Percentiles rank a stretch among this genome's conserved stretches.
Conservation (phyloP, 2,329 filamentous ascomycete species). For the Ampelomyces quisqualis region DNA sequence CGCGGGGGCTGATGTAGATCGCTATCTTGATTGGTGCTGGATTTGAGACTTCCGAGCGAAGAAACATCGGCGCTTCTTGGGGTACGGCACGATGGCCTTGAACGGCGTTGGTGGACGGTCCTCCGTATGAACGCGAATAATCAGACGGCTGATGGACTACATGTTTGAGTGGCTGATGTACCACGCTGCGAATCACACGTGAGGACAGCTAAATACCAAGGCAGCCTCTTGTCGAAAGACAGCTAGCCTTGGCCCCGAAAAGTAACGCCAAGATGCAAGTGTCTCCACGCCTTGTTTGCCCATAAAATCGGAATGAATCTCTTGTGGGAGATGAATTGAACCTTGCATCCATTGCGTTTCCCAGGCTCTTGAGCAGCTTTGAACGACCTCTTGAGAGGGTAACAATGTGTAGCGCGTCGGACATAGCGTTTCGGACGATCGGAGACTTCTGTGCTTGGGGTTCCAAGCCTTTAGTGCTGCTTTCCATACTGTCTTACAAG, state of each 20-base stretch:
- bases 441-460: constrained; percentile 32
- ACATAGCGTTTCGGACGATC: constrained; percentile 13
- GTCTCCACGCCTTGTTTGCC: constrained; percentile 7
- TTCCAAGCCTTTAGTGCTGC: constrained; percentile 43
- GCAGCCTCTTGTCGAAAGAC: constrained; percentile 15
- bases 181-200: constrained; percentile 10
- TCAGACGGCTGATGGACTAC: constrained; percentile 8
- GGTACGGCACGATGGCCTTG: constrained; percentile 20
- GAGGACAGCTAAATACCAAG: constrained; percentile 16
- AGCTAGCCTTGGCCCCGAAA: constrained; percentile 21
- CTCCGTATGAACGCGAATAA: constrained; percentile 26
- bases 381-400: background rate
- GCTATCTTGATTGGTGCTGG: constrained; percentile 26
- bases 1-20: constrained; percentile 19
- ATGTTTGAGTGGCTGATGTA: constrained; percentile 3
- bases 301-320: background rate
- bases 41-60: constrained; percentile 17
- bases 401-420: constrained; percentile 4
- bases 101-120: constrained; percentile 10
- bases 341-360: background rate
- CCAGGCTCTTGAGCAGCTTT: background rate
- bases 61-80: constrained; percentile 16
- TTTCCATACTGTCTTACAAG: constrained; percentile 23
- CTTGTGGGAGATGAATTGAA: background rate
- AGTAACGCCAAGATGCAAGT: constrained; percentile 23